Base-by-base conservation (phyloP, 2,329 filamentous ascomycete genomes). In the Cladosporium sp. region DNA sequence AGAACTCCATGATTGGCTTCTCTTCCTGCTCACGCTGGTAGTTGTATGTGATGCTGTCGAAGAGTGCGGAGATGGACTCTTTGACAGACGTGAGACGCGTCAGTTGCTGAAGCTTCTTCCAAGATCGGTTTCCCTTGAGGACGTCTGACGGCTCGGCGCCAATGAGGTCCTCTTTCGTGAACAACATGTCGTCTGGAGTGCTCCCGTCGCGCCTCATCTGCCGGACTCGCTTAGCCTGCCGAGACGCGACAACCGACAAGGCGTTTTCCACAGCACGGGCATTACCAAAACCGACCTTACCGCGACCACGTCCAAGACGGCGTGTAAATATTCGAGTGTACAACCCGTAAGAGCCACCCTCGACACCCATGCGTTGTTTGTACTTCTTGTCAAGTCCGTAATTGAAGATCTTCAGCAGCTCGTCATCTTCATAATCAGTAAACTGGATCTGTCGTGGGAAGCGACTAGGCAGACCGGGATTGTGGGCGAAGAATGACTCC, bases 401-500 rank as follows among this genome's bases (percentile, higher is more conserved):
- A 11, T 76, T 72, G 0, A 92, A 70, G 12, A 93, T 92, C 0
- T 69, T 66, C 2, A 84, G 75, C 0, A 93, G 75, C 63, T 92
- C 88, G 0, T 74, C 65, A 49, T 92, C 86, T 0, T 76, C 75
- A 62, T 90, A 92, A 69, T 93, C 89, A 0, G 81, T 74, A 58
- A 92, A 93, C 42, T 82, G 79, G 65, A 92, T 76, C 36, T 80
- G 74, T 11, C 83, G 75, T 0, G 88, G 88, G 38, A 93, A 86
- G 0, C 89, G 84, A 63, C 87, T 89, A 0, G 82, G 77, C 2
- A 92, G 75, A 0, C 89, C 88, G 0, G 84, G 84, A 45, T 92
- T 92, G 61, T 92, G 88, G 0, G 82, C 78, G 49, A 90, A 91
- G 69, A 92, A 90, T 0, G 79, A 79, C 65, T 92, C 88, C 88